Evolutionary conservation across 305 asterid genomes (phyloP).

Genomic region (Galium porrigens): DNA sequence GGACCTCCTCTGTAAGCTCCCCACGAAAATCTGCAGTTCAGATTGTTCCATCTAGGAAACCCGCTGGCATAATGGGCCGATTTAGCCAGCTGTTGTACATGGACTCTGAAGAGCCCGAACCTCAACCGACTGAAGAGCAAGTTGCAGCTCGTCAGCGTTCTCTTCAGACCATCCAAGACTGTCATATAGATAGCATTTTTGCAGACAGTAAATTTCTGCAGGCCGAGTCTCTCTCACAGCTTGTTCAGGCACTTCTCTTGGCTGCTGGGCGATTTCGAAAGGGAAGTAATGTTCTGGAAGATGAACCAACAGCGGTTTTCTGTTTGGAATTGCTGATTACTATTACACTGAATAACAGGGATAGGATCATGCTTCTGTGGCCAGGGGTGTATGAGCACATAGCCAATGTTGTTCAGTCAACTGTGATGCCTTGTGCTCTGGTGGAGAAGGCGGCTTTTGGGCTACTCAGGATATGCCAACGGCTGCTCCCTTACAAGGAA

Average conservation of each 20-base stretch:
- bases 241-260: conserved; percentile 59
- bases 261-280: conserved; percentile 53
- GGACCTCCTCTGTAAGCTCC: conserved; percentile 24
- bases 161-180: conserved; percentile 57
- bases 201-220: conserved; percentile 86
- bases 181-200: conserved; percentile 70
- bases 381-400: conserved; percentile 74
- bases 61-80: conserved; percentile 74
- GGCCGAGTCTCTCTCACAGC: conserved; percentile 71
- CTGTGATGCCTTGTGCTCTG: conserved; percentile 68
- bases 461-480: conserved; percentile 77
- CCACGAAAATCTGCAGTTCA: conserved; percentile 26
- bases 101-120: conserved; percentile 68
- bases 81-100: conserved; percentile 67
- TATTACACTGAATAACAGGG: conserved; percentile 73
- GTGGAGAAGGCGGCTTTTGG: conserved; percentile 93
- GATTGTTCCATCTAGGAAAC: conserved; percentile 42
- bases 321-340: conserved; percentile 78
- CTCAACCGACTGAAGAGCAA: conserved; percentile 73
- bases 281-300: conserved; percentile 43
- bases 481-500: conserved; percentile 87
- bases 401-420: conserved; percentile 64
- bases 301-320: conserved; percentile 64
- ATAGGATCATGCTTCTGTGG: conserved; percentile 91
- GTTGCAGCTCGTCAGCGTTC: conserved; percentile 63